Evolutionary conservation across 495 filamentous ascomycete genomes (phyloP).

Genomic region (Saxophila tyrrhenica): DNA sequence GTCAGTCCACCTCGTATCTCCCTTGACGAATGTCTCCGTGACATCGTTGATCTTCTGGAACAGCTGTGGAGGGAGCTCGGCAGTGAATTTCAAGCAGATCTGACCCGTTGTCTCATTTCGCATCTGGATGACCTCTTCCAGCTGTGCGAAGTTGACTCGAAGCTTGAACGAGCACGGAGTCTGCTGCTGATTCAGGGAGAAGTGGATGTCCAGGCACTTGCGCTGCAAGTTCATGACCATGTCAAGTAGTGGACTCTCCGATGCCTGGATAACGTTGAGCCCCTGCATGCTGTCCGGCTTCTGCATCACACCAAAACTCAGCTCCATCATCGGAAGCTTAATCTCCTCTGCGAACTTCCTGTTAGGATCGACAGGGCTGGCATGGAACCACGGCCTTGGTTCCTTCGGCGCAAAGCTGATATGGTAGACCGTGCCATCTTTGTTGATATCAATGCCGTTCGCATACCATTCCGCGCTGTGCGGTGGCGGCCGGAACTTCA

Average conservation of each 20-base stretch:
- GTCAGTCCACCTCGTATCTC: slow-evolving; percentile 47
- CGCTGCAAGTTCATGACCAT: slow-evolving; percentile 27
- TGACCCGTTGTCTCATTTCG: slow-evolving; percentile 25
- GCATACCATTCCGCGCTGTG: neutral
- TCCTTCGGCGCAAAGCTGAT: neutral
- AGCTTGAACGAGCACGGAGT: slow-evolving; percentile 26
- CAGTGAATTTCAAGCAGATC: slow-evolving; percentile 43
- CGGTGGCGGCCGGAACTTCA: slow-evolving; percentile 17
- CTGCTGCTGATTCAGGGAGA: too few species aligned
- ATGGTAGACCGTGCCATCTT: neutral
- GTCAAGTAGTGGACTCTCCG: slow-evolving; percentile 7
- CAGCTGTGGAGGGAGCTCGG: slow-evolving; percentile 55
- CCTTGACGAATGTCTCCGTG: slow-evolving; percentile 31
- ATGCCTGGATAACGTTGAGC: slow-evolving; percentile 31
- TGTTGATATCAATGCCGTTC: neutral
- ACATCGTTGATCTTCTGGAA: slow-evolving; percentile 43
- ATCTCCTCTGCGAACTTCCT: slow-evolving; percentile 18
- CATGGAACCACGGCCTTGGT: neutral
- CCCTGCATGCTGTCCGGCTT: slow-evolving; percentile 37
- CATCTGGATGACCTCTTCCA: slow-evolving; percentile 42
- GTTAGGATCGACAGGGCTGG: slow-evolving; percentile 21
- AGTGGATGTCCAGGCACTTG: slow-evolving; percentile 27
- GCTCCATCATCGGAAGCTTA: slow-evolving; percentile 8
- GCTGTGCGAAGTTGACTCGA: slow-evolving; percentile 51
- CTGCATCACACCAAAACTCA: slow-evolving; percentile 43